These are phyloP conservation scores for Hericium alpestre DNA, from an alignment of 768 basidiomycete genomes.

Conservation along the genomic window DNA sequence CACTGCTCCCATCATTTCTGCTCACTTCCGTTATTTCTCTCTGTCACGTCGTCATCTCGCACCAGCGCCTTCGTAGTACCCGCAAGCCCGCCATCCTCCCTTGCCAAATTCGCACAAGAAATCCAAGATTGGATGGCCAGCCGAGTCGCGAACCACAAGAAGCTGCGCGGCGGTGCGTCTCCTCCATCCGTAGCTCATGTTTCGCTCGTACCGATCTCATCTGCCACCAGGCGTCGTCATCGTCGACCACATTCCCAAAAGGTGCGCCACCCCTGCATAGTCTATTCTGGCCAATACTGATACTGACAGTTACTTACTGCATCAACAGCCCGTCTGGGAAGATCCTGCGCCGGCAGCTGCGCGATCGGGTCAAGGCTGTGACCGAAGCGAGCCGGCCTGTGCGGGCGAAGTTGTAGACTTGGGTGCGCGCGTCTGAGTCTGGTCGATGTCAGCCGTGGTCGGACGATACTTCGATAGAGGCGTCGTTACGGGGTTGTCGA, in stretches of 20 bases:
- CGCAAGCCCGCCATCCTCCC: conserved; percentile 20
- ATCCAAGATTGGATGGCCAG: conserved; percentile 55
- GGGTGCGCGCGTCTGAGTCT: not conserved
- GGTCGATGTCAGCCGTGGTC: too few species aligned
- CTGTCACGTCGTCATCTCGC: not conserved
- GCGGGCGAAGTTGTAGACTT: not conserved
- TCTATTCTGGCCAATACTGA: not conserved
- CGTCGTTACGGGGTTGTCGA: too few species aligned
- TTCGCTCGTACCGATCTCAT: not conserved
- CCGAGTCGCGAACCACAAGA: conserved; percentile 71
- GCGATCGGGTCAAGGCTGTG: conserved; percentile 57
- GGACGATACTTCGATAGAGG: too few species aligned
- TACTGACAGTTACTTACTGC: not conserved
- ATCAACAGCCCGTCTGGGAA: conserved; percentile 68
- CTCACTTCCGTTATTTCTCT: not conserved
- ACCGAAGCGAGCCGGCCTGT: not conserved
- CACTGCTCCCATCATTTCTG: not conserved
- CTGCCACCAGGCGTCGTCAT: conserved; percentile 29
- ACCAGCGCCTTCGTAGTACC: conserved; percentile 56
- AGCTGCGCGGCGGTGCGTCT: conserved; percentile 52
- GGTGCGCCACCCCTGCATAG: conserved; percentile 24
- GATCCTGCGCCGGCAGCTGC: conserved; percentile 70
- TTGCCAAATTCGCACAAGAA: conserved; percentile 30
- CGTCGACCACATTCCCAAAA: conserved; percentile 59
- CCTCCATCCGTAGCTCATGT: not conserved